Conservation (phyloP, 768 basidiomycete species). For the Pleurotus platypus region DNA sequence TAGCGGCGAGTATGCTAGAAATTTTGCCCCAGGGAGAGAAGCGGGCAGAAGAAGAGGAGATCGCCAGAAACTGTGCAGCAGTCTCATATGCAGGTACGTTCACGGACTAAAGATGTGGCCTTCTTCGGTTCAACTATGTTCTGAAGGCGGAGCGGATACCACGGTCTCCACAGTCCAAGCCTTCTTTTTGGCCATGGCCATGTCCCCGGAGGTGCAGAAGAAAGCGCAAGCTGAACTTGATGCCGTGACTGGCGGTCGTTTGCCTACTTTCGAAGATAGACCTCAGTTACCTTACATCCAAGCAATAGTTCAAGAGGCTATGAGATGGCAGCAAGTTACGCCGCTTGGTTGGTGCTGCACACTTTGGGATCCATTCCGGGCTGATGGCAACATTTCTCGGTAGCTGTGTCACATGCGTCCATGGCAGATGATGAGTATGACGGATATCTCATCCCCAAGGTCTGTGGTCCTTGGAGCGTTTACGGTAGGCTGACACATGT, state of each 20-base stretch:
- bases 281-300: constrained; percentile 19
- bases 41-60: constrained; percentile 3
- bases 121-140: background rate
- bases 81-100: constrained; percentile 6
- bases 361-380: background rate
- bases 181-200: constrained; percentile 16
- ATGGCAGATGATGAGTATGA: constrained; percentile 31
- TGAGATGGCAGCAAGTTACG: constrained; percentile 18
- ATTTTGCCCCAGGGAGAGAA: background rate
- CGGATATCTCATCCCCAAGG: constrained; percentile 29
- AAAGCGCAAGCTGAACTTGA: constrained; percentile 36
- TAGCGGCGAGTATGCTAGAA: constrained; percentile 5
- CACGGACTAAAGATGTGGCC: background rate
- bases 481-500: background rate
- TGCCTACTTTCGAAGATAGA: constrained; percentile 22
- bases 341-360: constrained; percentile 16
- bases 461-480: constrained; percentile 18
- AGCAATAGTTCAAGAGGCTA: constrained; percentile 20
- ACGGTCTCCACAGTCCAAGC: constrained; percentile 11
- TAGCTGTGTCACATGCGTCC: constrained; percentile 19
- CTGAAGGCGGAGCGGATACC: constrained; percentile 9
- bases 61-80: constrained; percentile 6
- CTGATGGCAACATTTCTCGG: background rate
- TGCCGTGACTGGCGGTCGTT: constrained; percentile 24
- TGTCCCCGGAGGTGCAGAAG: constrained; percentile 15